Conservation (phyloP, 2,329 filamentous ascomycete genomes). For the Ceratocystis alfenasii region DNA sequence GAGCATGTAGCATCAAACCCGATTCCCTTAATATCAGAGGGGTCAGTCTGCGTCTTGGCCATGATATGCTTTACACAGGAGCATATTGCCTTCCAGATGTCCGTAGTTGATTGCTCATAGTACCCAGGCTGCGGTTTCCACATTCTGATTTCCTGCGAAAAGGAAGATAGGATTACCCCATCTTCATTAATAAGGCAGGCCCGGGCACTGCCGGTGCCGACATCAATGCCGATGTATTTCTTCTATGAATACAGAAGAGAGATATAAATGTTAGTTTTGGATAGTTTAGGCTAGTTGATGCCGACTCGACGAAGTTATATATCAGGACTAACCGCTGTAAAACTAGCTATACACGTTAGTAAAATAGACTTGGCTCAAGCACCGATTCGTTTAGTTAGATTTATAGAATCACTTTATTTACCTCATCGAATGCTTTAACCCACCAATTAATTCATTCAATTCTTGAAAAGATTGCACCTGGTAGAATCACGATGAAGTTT, state of each 20-base stretch:
- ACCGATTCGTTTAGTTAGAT: background rate
- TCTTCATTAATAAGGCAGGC: slow-evolving; percentile 89
- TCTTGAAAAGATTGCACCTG: background rate
- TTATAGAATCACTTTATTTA: background rate
- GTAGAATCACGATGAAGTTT: background rate
- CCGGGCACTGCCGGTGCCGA: slow-evolving; percentile 87
- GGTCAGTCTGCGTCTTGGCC: slow-evolving; percentile 65
- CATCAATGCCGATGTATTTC: slow-evolving; percentile 76
- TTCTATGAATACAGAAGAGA: slow-evolving; percentile 31
- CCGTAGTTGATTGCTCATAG: slow-evolving; percentile 93
- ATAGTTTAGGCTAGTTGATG: background rate
- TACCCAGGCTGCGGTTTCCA: slow-evolving; percentile 68
- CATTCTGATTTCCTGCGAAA: slow-evolving; percentile 63
- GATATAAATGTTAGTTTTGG: background rate
- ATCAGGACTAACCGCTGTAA: background rate
- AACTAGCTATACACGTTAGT: background rate
- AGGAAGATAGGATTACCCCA: slow-evolving; percentile 72
- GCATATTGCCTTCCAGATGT: slow-evolving; percentile 96
- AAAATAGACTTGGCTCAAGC: background rate
- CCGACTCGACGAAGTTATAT: background rate
- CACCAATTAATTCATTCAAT: no score
- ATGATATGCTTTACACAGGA: slow-evolving; percentile 73
- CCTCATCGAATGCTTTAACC: background rate
- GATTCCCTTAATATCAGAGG: slow-evolving; percentile 68
- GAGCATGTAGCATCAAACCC: slow-evolving; percentile 99